A percentile compares a stretch with the other conserved stretches of the same genome.
phyloP scores from a whole-genome alignment of 169 alveolate genomes.

The Eimeria tenella region DNA sequence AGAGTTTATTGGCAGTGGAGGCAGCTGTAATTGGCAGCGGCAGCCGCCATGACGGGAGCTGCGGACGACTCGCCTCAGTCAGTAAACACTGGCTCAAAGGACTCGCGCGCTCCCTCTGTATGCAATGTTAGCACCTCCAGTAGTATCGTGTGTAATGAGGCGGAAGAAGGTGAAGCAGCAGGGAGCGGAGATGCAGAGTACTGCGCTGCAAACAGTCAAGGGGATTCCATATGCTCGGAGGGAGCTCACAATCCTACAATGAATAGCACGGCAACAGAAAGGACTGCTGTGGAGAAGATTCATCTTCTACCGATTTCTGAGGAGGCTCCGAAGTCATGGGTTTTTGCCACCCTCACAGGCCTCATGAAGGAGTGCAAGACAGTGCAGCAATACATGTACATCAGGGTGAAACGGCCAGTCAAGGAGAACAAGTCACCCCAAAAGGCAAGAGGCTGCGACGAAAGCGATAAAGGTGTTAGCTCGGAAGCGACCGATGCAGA shows the following conservation, averaged over 20 bases:
- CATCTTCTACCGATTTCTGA: slow-evolving; percentile 61
- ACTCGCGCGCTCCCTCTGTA: not conserved
- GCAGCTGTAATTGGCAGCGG: not conserved
- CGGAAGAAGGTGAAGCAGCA: not conserved
- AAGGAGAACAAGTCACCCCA: slow-evolving; percentile 3
- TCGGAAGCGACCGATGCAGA: slow-evolving; percentile 15
- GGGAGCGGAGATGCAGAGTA: too few species aligned
- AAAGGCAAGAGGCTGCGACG: not conserved
- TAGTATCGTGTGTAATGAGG: not conserved
- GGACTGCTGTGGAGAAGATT: slow-evolving; percentile 68
- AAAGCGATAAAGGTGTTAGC: not conserved
- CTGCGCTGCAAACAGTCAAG: too few species aligned
- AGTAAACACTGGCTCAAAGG: not conserved
- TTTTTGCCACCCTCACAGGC: slow-evolving; percentile 53
- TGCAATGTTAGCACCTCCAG: not conserved
- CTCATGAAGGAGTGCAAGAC: slow-evolving; percentile 58
- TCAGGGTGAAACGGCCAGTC: slow-evolving; percentile 50
- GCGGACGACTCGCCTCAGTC: not conserved
- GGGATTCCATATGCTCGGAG: too few species aligned
- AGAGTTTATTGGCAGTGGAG: not conserved
- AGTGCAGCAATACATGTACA: slow-evolving; percentile 61
- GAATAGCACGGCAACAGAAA: not conserved
- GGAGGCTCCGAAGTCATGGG: slow-evolving; percentile 61
- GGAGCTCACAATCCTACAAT: too few species aligned
- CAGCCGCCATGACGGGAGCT: not conserved